phyloP scores from a whole-genome alignment of 192 early-diverging fungal genomes.

The Podila clonocystis region DNA sequence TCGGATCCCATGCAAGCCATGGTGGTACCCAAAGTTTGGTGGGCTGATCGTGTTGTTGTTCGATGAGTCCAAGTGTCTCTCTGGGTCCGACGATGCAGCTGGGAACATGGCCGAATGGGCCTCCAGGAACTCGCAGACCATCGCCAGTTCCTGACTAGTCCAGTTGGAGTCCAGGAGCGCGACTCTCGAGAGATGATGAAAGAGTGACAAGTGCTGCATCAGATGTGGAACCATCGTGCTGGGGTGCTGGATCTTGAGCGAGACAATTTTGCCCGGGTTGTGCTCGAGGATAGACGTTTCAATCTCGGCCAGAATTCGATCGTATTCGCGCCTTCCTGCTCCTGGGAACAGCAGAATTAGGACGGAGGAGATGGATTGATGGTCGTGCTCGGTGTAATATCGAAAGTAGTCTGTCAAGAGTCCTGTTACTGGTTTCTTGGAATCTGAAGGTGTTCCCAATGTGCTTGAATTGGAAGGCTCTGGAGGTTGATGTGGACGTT shows the following conservation, averaged over 20 bases:
- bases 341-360: constrained; percentile 29
- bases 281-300: constrained; percentile 26
- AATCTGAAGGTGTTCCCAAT: neutral
- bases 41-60: neutral
- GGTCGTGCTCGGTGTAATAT: constrained; percentile 26
- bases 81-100: neutral
- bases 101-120: constrained; percentile 18
- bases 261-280: constrained; percentile 15
- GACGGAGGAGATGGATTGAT: constrained; percentile 14
- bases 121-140: constrained; percentile 24
- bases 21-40: neutral
- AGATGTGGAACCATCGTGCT: constrained; percentile 15
- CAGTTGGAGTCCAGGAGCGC: constrained; percentile 25
- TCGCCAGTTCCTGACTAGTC: constrained; percentile 11
- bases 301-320: constrained; percentile 21
- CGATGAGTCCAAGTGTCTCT: neutral
- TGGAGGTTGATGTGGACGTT: too few species aligned
- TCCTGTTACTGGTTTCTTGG: neutral
- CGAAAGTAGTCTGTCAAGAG: constrained; percentile 34
- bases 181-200: constrained; percentile 17
- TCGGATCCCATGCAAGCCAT: constrained; percentile 10
- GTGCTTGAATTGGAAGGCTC: neutral
- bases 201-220: neutral
- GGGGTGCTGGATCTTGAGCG: constrained; percentile 18
- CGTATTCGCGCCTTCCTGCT: constrained; percentile 32